phyloP scores from a whole-genome alignment of 192 early-diverging fungal species.

The Coemansia sp. region DNA sequence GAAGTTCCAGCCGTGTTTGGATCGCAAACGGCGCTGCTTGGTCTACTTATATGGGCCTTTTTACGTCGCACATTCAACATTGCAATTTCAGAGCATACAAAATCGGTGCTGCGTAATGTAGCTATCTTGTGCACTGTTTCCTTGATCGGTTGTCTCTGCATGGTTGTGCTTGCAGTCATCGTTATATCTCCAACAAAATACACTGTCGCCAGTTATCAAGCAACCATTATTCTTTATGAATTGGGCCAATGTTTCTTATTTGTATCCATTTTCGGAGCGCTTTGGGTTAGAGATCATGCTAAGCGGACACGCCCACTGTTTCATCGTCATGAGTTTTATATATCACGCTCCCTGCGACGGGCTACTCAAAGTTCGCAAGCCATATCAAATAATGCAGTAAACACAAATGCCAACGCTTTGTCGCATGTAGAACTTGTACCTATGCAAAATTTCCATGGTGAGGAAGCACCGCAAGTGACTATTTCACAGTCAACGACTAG shows the following conservation, averaged over 20 bases:
- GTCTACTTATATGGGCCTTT: slow-evolving; percentile 26
- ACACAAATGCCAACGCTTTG: too few species aligned
- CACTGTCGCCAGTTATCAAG: slow-evolving; percentile 8
- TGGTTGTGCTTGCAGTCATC: slow-evolving; percentile 7
- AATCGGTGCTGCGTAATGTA: slow-evolving; percentile 26
- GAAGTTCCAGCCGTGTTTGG: slow-evolving; percentile 25
- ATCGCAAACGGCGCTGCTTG: slow-evolving; percentile 17
- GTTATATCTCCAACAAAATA: slow-evolving; percentile 15
- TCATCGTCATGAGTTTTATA: slow-evolving; percentile 23
- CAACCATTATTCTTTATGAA: slow-evolving; percentile 18
- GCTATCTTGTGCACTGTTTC: slow-evolving; percentile 16
- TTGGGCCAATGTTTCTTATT: slow-evolving; percentile 32
- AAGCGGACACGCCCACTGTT: slow-evolving; percentile 28
- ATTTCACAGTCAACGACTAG: too few species aligned
- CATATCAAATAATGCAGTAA: too few species aligned
- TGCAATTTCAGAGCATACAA: slow-evolving; percentile 36
- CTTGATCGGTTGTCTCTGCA: slow-evolving; percentile 25
- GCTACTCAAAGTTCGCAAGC: too few species aligned
- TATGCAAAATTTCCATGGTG: too few species aligned
- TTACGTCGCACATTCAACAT: slow-evolving; percentile 25
- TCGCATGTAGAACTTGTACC: too few species aligned
- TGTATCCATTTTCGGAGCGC: slow-evolving; percentile 21
- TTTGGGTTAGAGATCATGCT: slow-evolving; percentile 36
- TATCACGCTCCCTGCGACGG: too few species aligned
- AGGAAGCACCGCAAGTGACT: too few species aligned